Base-by-base conservation (phyloP, 2,329 filamentous ascomycete species). In the Purpureocillium lavendulum region DNA sequence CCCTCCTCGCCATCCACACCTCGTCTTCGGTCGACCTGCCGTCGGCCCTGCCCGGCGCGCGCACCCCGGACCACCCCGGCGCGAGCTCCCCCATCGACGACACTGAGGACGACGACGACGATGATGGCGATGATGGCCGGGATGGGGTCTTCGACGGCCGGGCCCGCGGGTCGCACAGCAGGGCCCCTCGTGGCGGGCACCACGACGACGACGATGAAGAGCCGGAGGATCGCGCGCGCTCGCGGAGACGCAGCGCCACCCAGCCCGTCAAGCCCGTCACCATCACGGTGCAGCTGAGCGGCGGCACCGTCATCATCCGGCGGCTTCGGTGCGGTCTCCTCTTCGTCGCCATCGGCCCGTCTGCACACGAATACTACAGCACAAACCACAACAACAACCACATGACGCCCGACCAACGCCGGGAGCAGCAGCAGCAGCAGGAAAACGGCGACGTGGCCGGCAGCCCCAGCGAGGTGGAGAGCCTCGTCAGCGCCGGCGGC, bases 261-360 rank as follows among this genome's bases (percentile, higher is more conserved):
- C 33, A 40, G 32, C 45, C 53, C 30, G 51, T 59, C 42, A 60
- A 60, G 37, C 64, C 64, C 17, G 53, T 59, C 41, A 66, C 68
- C 31, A 69, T 79, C 29, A 78, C 74, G 1, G 67, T 81, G 26
- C 75, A 82, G 58, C 70, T 82, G 36, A 65, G 67, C 24, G 74
- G 67, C 36, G 69, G 71, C 26, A 71, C 80, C 24, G 69, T 82
- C 48, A 70, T 80, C 15, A 74, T 82, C 40, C 66, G 75, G 10
- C 64, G 65, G 2, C 61, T 82, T 26, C 65, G 62, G 31, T 81
- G 76, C 55, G 75, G 75, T 14, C 65, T 82, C 34, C 62, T 82
- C 30, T 77, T 82, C 46, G 72, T 81, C 35, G 78, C 73, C 48
- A 68, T 81, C 31, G 77, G 76, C 0, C 66, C 71, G 2, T 52